A percentile compares a stretch with the other conserved stretches of the same genome.
Evolutionary conservation across 2,329 filamentous ascomycete genomes (phyloP).

Genomic region (Aspergillus amoenus): DNA sequence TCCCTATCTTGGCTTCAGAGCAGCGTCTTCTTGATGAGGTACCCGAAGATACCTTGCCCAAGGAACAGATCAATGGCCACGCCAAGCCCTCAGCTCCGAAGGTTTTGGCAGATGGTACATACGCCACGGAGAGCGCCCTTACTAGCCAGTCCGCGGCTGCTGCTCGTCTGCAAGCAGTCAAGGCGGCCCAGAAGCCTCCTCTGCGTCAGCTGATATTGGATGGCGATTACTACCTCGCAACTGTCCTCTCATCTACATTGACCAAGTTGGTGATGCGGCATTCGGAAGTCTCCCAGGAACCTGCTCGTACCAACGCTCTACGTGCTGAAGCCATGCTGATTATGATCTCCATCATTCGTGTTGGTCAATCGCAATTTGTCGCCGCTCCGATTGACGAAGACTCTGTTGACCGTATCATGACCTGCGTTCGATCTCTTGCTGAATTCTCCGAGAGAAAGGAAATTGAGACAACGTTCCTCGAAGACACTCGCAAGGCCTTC

Average conservation of each 20-base stretch:
- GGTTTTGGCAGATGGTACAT: slow-evolving; percentile 93
- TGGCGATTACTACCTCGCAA: slow-evolving; percentile 93
- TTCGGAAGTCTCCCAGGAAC: slow-evolving; percentile 84
- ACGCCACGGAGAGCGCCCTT: slow-evolving; percentile 92
- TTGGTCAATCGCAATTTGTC: slow-evolving; percentile 97
- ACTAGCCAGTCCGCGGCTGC: slow-evolving; percentile 89
- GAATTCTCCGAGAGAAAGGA: slow-evolving; percentile 89
- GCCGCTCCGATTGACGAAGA: slow-evolving; percentile 97
- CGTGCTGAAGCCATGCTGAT: slow-evolving; percentile 98
- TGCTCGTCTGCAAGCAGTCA: slow-evolving; percentile 91
- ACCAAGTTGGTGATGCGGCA: slow-evolving; percentile 98
- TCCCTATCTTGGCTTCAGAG: slow-evolving; percentile 93
- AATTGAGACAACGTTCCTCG: slow-evolving; percentile 85
- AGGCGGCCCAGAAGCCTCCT: slow-evolving; percentile 93
- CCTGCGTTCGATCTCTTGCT: slow-evolving; percentile 85
- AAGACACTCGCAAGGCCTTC: slow-evolving; percentile 95
- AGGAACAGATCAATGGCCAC: slow-evolving; percentile 76
- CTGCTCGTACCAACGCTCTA: slow-evolving; percentile 85
- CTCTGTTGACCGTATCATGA: slow-evolving; percentile 98
- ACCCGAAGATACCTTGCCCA: slow-evolving; percentile 63
- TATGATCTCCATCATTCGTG: slow-evolving; percentile 98
- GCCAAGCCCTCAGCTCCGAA: slow-evolving; percentile 75
- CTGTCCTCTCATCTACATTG: slow-evolving; percentile 91
- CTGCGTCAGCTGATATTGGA: slow-evolving; percentile 93
- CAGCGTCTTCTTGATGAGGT: slow-evolving; percentile 87